Percentiles rank a stretch among this genome's conserved stretches.
phyloP scores from a whole-genome alignment of 805 yeast species.

The Metschnikowia sp. region DNA sequence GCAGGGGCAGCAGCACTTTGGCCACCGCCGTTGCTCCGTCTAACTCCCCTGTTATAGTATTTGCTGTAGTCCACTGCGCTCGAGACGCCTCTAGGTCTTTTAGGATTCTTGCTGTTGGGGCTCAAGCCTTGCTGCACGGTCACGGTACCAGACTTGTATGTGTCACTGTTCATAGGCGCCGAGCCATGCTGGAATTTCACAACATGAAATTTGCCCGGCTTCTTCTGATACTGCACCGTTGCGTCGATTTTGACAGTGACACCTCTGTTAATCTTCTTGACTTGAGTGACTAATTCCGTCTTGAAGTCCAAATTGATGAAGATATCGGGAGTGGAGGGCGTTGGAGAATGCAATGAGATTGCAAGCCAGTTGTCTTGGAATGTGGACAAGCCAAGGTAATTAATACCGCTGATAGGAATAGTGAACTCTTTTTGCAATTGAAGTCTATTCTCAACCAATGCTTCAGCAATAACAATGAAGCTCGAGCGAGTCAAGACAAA shows the following conservation, averaged over 20 bases:
- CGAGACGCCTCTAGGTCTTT: conserved; percentile 63
- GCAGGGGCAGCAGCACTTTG: conserved; percentile 13
- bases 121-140: conserved; percentile 79
- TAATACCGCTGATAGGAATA: conserved; percentile 58
- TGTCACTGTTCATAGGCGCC: conserved; percentile 60
- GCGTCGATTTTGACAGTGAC: conserved; percentile 66
- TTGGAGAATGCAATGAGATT: conserved; percentile 45
- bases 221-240: conserved; percentile 79
- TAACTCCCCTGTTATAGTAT: conserved; percentile 35
- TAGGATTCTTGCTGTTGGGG: conserved; percentile 63
- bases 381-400: conserved; percentile 63
- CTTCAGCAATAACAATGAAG: conserved; percentile 72
- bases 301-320: conserved; percentile 79
- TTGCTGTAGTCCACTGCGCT: conserved; percentile 40
- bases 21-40: conserved; percentile 6
- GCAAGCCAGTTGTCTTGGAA: conserved; percentile 94
- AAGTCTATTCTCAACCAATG: conserved; percentile 55
- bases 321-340: conserved; percentile 65
- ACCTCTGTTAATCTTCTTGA: conserved; percentile 58
- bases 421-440: conserved; percentile 60
- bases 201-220: conserved; percentile 77
- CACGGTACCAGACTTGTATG: conserved; percentile 85
- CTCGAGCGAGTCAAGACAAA: conserved; percentile 62
- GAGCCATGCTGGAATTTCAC: conserved; percentile 67
- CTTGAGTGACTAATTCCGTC: conserved; percentile 79